Base-by-base conservation (phyloP, 441 rosid species). In the Erodium chrysanthum region DNA sequence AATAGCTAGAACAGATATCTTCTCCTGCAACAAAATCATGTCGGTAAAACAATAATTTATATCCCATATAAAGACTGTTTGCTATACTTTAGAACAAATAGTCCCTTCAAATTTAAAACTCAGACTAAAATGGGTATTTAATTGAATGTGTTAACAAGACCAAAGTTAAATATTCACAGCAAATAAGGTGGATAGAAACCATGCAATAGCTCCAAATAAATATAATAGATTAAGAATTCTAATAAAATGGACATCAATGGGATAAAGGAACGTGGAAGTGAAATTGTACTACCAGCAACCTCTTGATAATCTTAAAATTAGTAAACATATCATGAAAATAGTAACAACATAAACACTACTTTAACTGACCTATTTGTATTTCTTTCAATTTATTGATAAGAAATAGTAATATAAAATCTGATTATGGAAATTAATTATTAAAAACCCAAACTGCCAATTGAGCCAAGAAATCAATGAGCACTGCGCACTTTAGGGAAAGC, bases 21-120 rank as follows among this genome's bases (percentile, higher is more conserved):
- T 86, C 68, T 79, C 91, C 99, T 95, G 83, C 74, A 61, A 73
- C 62, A 66, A 37, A 22, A 74, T 48, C 71, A 75, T 6, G 66
- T 31, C 11, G 21, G 4, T 64, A 12, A 56, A 5, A 56, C 11
- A 56, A 56, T 21, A 56, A 18, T 56, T 10, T 18, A 6, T 5
- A 56, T 56, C 9, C 7, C 25, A 17, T 56, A 17, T 56, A 17
- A 44, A 44, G 52, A 44, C 5, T 44, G 52, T 12, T 21, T 58
- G 25, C 62, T 20, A 58, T 58, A 21, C 18, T 21, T 20, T 21
- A 56, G 27, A 56, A 56, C 23, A 20, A 56, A 20, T 21, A 56
- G 61, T 56, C 61, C 27, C 61, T 20, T 56, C 61, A 56, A 7
- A 56, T 27, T 20, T 9, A 21, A 56, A 58, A 58, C 27, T 58